Percentiles rank a stretch among this genome's conserved stretches.
phyloP scores from a whole-genome alignment of 2,329 filamentous ascomycete species.

The Metarhizium rileyi region DNA sequence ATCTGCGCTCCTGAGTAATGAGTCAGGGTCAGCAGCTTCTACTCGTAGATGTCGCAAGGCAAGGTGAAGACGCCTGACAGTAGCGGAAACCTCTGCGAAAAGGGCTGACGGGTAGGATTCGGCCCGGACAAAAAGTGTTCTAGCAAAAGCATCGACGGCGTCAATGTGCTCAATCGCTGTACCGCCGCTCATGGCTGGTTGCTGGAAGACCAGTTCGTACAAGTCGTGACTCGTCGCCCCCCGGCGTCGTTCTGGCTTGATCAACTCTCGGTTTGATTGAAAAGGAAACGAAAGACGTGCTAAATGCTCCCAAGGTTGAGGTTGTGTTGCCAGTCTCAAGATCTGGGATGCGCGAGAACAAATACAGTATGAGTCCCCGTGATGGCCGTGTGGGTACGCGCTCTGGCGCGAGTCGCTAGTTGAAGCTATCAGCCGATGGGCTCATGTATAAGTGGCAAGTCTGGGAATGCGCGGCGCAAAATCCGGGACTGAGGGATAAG shows the following conservation, averaged over 20 bases:
- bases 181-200: slow-evolving; percentile 21
- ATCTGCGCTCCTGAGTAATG: slow-evolving; percentile 37
- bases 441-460: background rate
- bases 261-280: background rate
- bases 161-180: slow-evolving; percentile 38
- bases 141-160: slow-evolving; percentile 44
- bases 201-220: background rate
- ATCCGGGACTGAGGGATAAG: background rate
- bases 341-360: background rate
- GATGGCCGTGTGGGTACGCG: slow-evolving; percentile 1
- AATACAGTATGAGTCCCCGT: slow-evolving; percentile 1
- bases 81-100: slow-evolving; percentile 39
- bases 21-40: slow-evolving; percentile 47
- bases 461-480: background rate
- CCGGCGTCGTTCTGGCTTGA: background rate
- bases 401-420: background rate
- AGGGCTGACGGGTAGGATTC: slow-evolving; percentile 33
- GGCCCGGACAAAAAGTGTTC: slow-evolving; percentile 44
- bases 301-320: background rate
- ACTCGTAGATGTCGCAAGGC: slow-evolving; percentile 47
- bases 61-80: slow-evolving; percentile 43
- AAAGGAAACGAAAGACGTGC: background rate
- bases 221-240: background rate
- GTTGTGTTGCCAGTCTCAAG: background rate
- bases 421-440: background rate